phyloP scores from a whole-genome alignment of 2,329 filamentous ascomycete genomes.

The Pezicula carpinea region DNA sequence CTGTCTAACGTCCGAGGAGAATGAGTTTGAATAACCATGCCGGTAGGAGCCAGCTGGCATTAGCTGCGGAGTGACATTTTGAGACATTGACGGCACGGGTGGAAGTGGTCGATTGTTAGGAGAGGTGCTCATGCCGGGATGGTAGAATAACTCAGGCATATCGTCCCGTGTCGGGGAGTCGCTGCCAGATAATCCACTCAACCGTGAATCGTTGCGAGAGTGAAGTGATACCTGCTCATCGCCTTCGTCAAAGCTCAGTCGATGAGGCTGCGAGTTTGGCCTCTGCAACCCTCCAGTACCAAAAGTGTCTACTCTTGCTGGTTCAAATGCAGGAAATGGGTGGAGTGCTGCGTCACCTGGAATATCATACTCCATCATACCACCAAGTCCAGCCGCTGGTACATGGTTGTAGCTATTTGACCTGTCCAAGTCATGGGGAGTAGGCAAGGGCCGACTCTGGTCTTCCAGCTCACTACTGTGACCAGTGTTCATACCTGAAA shows the following conservation, averaged over 20 bases:
- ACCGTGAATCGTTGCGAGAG: constrained; percentile 43
- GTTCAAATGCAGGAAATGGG: constrained; percentile 48
- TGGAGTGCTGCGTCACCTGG: constrained; percentile 49
- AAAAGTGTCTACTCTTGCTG: constrained; percentile 66
- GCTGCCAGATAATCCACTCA: constrained; percentile 41
- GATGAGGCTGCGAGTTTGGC: constrained; percentile 65
- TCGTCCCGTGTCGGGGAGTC: constrained; percentile 68
- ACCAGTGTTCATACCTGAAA: constrained; percentile 22
- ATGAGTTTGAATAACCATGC: constrained; percentile 42
- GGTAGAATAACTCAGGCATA: constrained; percentile 88
- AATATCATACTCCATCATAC: constrained; percentile 31
- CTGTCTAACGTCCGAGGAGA: constrained; percentile 33
- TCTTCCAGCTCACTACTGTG: constrained; percentile 37
- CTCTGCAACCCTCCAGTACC: constrained; percentile 86
- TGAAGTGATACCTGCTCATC: constrained; percentile 67
- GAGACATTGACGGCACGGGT: constrained; percentile 49
- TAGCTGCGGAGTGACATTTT: constrained; percentile 39
- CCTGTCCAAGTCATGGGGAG: constrained; percentile 32
- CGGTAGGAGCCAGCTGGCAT: constrained; percentile 57
- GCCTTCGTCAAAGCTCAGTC: constrained; percentile 87
- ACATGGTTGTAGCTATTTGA: constrained; percentile 24
- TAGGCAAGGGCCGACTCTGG: constrained; percentile 44
- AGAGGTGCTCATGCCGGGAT: constrained; percentile 68
- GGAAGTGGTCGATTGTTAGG: constrained; percentile 61
- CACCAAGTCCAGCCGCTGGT: constrained; percentile 23